A percentile compares a stretch with the other conserved stretches of the same genome.
phyloP scores from a whole-genome alignment of 345 rosid genomes.

The Pseudoturritis turrita region DNA sequence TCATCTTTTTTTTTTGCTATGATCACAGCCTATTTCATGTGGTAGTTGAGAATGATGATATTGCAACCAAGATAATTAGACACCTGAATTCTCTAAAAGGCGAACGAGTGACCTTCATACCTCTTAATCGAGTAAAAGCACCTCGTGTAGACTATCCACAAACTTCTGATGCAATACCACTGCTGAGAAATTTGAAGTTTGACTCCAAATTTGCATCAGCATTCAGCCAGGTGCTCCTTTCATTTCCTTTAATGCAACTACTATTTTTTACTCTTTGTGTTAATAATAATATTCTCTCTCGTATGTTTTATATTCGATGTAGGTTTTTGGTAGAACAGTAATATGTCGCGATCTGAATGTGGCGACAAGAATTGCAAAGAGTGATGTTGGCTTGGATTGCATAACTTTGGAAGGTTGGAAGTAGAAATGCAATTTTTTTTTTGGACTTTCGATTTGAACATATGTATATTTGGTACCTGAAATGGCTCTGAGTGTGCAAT shows the following conservation, averaged over 20 bases:
- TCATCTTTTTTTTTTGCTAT: neutral
- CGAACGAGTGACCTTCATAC: slow-evolving; percentile 91
- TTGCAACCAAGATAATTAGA: slow-evolving; percentile 82
- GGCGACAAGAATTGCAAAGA: slow-evolving; percentile 89
- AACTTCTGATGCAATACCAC: slow-evolving; percentile 78
- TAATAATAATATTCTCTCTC: neutral
- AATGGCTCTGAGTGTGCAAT: slow-evolving; percentile 24
- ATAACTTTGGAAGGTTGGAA: slow-evolving; percentile 86
- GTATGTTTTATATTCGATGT: slow-evolving; percentile 1
- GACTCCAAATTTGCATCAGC: slow-evolving; percentile 59
- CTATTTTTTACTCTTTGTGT: neutral
- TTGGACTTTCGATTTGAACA: slow-evolving; percentile 1
- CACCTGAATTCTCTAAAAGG: slow-evolving; percentile 86
- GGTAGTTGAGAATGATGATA: slow-evolving; percentile 89
- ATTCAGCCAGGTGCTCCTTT: slow-evolving; percentile 60
- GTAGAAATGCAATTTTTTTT: neutral
- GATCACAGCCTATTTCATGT: slow-evolving; percentile 90
- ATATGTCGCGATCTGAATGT: slow-evolving; percentile 88
- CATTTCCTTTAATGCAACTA: neutral
- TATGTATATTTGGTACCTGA: slow-evolving; percentile 14
- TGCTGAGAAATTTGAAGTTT: slow-evolving; percentile 71
- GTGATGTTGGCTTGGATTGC: slow-evolving; percentile 85
- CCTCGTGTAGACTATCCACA: slow-evolving; percentile 74
- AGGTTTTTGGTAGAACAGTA: slow-evolving; percentile 96
- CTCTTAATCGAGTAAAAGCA: slow-evolving; percentile 84